Evolutionary conservation across 108 stramenopile species (phyloP).

Genomic region (Nannochloropsis granulata): DNA sequence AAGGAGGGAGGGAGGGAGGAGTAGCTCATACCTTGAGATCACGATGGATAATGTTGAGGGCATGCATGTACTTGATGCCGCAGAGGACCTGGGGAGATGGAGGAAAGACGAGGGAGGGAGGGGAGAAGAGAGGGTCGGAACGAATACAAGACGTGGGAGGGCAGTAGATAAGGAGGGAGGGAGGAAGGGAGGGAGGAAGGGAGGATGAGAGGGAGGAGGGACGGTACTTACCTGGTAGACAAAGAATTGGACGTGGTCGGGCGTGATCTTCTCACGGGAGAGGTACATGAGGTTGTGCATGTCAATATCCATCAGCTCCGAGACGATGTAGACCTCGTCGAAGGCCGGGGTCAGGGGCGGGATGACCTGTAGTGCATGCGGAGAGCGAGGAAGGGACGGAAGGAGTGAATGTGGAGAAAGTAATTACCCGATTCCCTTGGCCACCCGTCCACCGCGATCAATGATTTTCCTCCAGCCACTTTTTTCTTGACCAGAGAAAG

Average conservation of each 20-base stretch:
- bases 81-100: conserved; percentile 24
- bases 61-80: conserved; percentile 27
- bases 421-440: neutral
- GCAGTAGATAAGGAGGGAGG: neutral
- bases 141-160: neutral
- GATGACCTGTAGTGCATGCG: neutral
- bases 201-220: neutral
- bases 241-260: conserved; percentile 37
- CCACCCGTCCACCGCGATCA: too few relatives aligned
- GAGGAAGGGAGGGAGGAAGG: neutral
- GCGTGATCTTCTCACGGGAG: conserved; percentile 14
- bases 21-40: conserved; percentile 17
- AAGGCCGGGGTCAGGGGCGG: neutral
- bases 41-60: conserved; percentile 35
- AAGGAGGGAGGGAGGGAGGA: neutral
- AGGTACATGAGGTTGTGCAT: conserved; percentile 27
- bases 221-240: conserved; percentile 9
- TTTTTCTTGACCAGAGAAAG: too few relatives aligned
- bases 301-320: conserved; percentile 38
- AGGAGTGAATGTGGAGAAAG: neutral
- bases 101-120: neutral
- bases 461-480: too few relatives aligned
- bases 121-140: neutral
- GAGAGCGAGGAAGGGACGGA: neutral
- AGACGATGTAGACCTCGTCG: neutral